Evolutionary conservation across 78 protist genomes (phyloP).

Genomic region (Guillardia theta): DNA sequence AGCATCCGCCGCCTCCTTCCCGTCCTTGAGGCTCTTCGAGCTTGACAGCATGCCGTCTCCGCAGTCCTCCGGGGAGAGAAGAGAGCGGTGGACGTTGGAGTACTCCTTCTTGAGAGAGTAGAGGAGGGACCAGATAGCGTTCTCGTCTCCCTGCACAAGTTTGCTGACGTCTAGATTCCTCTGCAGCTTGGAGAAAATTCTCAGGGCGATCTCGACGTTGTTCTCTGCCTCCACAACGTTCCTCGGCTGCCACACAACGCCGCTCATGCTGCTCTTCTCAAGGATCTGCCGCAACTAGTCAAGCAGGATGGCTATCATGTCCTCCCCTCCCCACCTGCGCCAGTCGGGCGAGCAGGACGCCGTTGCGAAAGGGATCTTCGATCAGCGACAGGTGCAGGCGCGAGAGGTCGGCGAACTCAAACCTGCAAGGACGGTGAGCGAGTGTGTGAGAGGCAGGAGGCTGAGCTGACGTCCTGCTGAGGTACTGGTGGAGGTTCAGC

Average conservation of each 20-base stretch:
- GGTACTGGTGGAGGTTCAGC: no score
- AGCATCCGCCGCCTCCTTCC: neutral
- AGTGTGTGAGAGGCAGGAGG: no score
- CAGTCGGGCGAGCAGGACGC: neutral
- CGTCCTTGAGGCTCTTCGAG: neutral
- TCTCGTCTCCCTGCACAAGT: neutral
- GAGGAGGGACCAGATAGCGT: neutral
- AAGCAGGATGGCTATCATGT: neutral
- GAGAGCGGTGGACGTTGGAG: neutral
- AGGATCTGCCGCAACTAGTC: neutral
- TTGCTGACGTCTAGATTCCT: neutral
- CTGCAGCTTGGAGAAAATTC: neutral
- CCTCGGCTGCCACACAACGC: neutral
- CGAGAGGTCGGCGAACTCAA: neutral
- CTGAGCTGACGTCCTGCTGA: no score
- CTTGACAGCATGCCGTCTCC: neutral
- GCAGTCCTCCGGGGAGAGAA: neutral
- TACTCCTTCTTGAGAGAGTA: neutral
- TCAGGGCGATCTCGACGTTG: neutral
- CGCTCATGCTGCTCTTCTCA: neutral
- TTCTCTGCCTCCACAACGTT: neutral
- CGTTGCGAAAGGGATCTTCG: neutral
- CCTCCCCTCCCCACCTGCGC: neutral
- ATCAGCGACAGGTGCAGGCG: neutral
- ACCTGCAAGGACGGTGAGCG: no score